A percentile compares a stretch with the other conserved stretches of the same genome.
These are phyloP conservation scores for Vigna trinervia DNA, from an alignment of 306 rosid species.

Conservation along the genomic window DNA sequence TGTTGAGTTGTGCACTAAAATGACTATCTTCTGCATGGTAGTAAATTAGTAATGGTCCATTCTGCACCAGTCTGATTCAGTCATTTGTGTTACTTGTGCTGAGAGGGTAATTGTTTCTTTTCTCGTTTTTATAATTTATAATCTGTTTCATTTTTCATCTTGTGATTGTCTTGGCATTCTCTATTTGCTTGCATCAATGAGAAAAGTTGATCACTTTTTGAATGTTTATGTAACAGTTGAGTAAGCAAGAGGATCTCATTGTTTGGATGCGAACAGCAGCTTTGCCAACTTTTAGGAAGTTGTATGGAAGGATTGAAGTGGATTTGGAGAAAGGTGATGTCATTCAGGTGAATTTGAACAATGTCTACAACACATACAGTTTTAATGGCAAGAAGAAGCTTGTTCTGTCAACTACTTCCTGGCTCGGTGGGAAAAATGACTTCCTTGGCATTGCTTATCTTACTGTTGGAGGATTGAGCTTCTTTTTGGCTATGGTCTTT, in stretches of 20 bases:
- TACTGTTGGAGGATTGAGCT: slow-evolving; percentile 91
- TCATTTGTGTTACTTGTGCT: not conserved
- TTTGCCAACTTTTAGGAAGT: slow-evolving; percentile 82
- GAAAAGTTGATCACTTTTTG: slow-evolving; percentile 44
- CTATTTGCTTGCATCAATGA: slow-evolving; percentile 28
- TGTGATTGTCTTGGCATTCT: slow-evolving; percentile 16
- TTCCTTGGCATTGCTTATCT: slow-evolving; percentile 90
- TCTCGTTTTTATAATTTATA: not conserved
- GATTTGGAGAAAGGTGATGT: slow-evolving; percentile 64
- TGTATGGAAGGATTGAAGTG: slow-evolving; percentile 77
- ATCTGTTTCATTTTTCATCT: slow-evolving; percentile 21
- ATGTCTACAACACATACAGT: slow-evolving; percentile 75
- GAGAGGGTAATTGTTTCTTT: not conserved
- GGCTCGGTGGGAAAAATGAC: slow-evolving; percentile 90
- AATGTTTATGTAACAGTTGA: slow-evolving; percentile 66
- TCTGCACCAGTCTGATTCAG: not conserved
- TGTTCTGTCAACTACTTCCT: slow-evolving; percentile 77
- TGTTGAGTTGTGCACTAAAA: slow-evolving; percentile 1
- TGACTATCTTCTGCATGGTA: not conserved
- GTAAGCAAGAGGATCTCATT: slow-evolving; percentile 79
- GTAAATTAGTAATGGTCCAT: not conserved
- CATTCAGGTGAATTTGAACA: slow-evolving; percentile 55
- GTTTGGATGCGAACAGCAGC: slow-evolving; percentile 97
- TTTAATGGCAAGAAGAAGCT: slow-evolving; percentile 83
- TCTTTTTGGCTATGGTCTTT: slow-evolving; percentile 82